A percentile compares a stretch with the other conserved stretches of the same genome.
phyloP scores from a whole-genome alignment of 2,329 filamentous ascomycete genomes.

The Aureobasidium lini region DNA sequence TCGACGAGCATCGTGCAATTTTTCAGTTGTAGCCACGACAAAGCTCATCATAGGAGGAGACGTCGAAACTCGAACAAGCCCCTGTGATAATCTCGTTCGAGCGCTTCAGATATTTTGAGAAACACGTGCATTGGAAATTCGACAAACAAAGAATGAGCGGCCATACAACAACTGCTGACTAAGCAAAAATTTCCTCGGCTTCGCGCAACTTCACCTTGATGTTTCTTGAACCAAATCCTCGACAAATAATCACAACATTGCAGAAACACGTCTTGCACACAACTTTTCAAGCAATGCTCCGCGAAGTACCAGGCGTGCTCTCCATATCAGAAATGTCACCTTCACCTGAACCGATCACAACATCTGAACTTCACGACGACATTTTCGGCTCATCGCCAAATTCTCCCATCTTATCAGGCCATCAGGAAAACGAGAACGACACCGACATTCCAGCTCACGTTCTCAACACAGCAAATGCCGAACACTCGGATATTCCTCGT shows the following conservation, averaged over 20 bases:
- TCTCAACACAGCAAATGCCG: slow-evolving; percentile 28
- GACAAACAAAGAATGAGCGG: too few species aligned
- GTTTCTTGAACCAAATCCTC: background rate
- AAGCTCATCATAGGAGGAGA: too few species aligned
- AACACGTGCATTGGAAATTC: too few species aligned
- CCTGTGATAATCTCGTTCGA: too few species aligned
- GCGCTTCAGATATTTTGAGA: too few species aligned
- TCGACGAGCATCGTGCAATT: too few species aligned
- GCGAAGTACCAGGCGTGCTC: slow-evolving; percentile 20
- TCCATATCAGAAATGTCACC: background rate
- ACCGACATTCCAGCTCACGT: background rate
- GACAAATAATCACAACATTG: background rate
- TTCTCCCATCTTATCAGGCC: slow-evolving; percentile 24
- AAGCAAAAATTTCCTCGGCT: background rate
- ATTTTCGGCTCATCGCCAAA: slow-evolving; percentile 39
- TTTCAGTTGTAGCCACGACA: too few species aligned
- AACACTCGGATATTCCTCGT: slow-evolving; percentile 63
- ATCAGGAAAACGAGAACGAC: slow-evolving; percentile 1
- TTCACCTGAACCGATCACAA: background rate
- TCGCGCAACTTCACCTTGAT: background rate
- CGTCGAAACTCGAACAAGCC: too few species aligned
- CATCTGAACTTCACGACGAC: slow-evolving; percentile 33
- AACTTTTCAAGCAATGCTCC: slow-evolving; percentile 26
- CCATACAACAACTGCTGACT: background rate
- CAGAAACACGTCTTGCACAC: too few species aligned